Evolutionary conservation across 352 stramenopile species (phyloP), one percentile per base, ranked within the genome.

Genomic region (Stramenopiles sp.): DNA sequence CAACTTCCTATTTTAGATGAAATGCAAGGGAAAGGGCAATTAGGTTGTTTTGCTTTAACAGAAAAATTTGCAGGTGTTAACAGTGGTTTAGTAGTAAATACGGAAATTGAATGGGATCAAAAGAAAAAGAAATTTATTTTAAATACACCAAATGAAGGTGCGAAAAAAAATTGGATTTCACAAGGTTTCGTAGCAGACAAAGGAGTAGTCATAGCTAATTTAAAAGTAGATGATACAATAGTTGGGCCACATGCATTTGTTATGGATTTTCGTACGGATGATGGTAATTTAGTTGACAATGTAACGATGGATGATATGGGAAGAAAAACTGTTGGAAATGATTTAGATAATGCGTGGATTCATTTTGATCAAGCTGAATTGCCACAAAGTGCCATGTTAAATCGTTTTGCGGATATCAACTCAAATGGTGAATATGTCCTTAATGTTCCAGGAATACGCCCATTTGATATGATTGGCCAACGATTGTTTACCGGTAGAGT

Each of bases 161-260:
- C 83, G n/a, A 30, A 78, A 23, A 86, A 86, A 78, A 86, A 86
- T 73, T 86, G 83, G 83, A 86, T 86, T 31, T 83, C 73, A 63
- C 81, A 84, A 63, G 81, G 81, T 63, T 79, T 80, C 78, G 63
- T 80, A 1, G 81, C 81, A 7, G 81, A 84, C 80, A 79, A 82
- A 31, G 74, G 33, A 13, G 83, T 85, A 13, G 83, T 85, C n/a
- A 77, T 85, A 7, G 83, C 83, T 27, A 73, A 82, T 69, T 65
- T 86, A 0, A 81, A 31, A 38, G 76, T 85, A 43, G 78, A 83
- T 20, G 82, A 79, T 38, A 80, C 85, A 80, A 43, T 31, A 0
- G 63, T 82, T 32, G 83, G 83, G 20, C 83, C 83, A 29, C 83
- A 85, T 80, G 83, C 74, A 0, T 85, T 85, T 73, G 32, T 86